These are phyloP conservation scores for Sordariomycetes sp. DNA, from an alignment of 2,329 filamentous ascomycete species.

Conservation along the genomic window DNA sequence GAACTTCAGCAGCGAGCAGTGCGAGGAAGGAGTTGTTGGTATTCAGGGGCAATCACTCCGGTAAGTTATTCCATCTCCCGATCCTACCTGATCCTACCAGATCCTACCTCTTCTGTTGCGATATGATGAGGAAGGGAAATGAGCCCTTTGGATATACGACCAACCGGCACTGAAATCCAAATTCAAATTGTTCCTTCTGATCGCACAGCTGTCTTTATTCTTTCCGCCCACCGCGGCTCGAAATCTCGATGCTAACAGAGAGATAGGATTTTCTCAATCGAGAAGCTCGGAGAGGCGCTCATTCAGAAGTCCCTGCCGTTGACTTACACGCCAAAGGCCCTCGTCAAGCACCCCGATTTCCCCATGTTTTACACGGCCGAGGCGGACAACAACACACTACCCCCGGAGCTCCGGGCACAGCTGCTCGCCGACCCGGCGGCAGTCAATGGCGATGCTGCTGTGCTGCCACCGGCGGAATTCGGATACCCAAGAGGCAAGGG, in stretches of 20 bases:
- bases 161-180: conserved; percentile 40
- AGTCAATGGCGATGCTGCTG: conserved; percentile 55
- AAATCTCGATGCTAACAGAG: background rate
- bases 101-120: background rate
- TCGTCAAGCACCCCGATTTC: conserved; percentile 79
- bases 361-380: conserved; percentile 91
- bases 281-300: conserved; percentile 75
- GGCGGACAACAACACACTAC: conserved; percentile 83
- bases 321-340: conserved; percentile 79
- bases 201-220: conserved; percentile 6
- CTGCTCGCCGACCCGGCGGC: conserved; percentile 62
- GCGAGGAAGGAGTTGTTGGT: conserved; percentile 85
- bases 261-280: conserved; percentile 75
- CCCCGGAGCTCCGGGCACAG: conserved; percentile 64
- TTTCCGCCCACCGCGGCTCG: conserved; percentile 11
- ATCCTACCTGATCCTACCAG: conserved; percentile 14
- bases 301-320: conserved; percentile 80
- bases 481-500: conserved; percentile 75
- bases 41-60: conserved; percentile 81
- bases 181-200: conserved; percentile 99
- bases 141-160: conserved; percentile 31
- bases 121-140: conserved; percentile 58
- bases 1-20: conserved; percentile 95
- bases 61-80: conserved; percentile 38
- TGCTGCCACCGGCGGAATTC: conserved; percentile 67